Evolutionary conservation across 2,329 filamentous ascomycete species (phyloP).

Genomic region (Purpureocillium takamizusanense): DNA sequence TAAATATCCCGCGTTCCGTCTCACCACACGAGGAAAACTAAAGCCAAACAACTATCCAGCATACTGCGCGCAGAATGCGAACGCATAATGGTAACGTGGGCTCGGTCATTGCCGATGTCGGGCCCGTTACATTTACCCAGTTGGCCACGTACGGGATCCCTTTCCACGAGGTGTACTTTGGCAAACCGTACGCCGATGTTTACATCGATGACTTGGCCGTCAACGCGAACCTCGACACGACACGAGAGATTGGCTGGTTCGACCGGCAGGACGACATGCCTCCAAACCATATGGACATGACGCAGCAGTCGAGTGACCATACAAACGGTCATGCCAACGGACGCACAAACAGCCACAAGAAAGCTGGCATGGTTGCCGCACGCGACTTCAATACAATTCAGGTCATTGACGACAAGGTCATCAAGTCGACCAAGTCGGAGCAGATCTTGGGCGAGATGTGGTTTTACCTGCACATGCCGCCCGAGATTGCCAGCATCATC

Average conservation of each 20-base stretch:
- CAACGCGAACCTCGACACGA: conserved; percentile 18
- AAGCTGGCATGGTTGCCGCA: conserved; percentile 17
- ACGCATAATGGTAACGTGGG: conserved; percentile 18
- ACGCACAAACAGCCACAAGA: conserved; percentile 5
- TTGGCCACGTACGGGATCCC: conserved; percentile 16
- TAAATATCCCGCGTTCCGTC: no score
- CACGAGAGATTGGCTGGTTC: conserved; percentile 18
- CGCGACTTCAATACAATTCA: conserved; percentile 21
- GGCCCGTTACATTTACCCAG: conserved; percentile 15
- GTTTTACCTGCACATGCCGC: conserved; percentile 21
- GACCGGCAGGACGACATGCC: no score
- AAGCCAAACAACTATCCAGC: no score
- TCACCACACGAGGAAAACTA: no score
- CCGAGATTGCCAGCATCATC: conserved; percentile 11
- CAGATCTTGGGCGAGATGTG: conserved; percentile 21
- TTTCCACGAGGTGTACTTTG: conserved; percentile 19
- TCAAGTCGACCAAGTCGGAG: conserved; percentile 20
- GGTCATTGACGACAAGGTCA: conserved; percentile 17
- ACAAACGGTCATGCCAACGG: not conserved
- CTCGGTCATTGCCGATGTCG: conserved; percentile 16
- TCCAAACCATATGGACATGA: no score
- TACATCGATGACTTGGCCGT: conserved; percentile 17
- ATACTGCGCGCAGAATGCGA: conserved; percentile 1
- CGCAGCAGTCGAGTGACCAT: no score
- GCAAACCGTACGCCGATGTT: conserved; percentile 20